phyloP scores from a whole-genome alignment of 1,284 basidiomycete genomes.

The Ustilago tritici region DNA sequence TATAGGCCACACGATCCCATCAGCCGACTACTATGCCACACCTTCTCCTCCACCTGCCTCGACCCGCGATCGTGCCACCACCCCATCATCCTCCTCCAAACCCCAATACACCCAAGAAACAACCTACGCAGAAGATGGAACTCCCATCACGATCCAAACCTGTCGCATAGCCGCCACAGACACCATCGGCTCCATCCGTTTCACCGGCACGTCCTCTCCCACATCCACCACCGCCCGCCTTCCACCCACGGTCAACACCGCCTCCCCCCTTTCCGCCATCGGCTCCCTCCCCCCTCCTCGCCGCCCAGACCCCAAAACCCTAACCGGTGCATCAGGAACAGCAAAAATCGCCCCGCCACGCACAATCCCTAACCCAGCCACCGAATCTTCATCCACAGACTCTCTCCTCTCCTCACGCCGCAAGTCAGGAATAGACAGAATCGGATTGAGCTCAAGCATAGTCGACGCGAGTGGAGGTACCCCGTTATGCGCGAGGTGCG shows the following conservation, averaged over 20 bases:
- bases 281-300: constrained; percentile 31
- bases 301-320: constrained; percentile 47
- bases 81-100: neutral
- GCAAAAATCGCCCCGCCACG: constrained; percentile 50
- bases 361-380: constrained; percentile 17
- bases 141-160: constrained; percentile 43
- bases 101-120: constrained; percentile 35
- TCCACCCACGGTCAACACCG: constrained; percentile 32
- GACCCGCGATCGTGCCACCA: constrained; percentile 4
- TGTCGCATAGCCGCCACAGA: constrained; percentile 48
- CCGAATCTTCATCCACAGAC: constrained; percentile 14
- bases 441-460: constrained; percentile 49
- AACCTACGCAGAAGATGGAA: constrained; percentile 35
- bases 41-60: constrained; percentile 32
- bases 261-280: constrained; percentile 32
- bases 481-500: constrained; percentile 64
- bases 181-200: constrained; percentile 44
- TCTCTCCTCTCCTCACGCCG: constrained; percentile 10
- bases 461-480: constrained; percentile 55
- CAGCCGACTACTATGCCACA: constrained; percentile 42
- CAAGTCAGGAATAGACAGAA: constrained; percentile 48
- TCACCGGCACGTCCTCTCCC: constrained; percentile 31
- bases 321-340: constrained; percentile 45
- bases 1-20: constrained; percentile 19
- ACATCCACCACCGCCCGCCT: constrained; percentile 25